Evolutionary conservation across 805 yeast species (phyloP).

Genomic region (Barnettozyma vustinii): DNA sequence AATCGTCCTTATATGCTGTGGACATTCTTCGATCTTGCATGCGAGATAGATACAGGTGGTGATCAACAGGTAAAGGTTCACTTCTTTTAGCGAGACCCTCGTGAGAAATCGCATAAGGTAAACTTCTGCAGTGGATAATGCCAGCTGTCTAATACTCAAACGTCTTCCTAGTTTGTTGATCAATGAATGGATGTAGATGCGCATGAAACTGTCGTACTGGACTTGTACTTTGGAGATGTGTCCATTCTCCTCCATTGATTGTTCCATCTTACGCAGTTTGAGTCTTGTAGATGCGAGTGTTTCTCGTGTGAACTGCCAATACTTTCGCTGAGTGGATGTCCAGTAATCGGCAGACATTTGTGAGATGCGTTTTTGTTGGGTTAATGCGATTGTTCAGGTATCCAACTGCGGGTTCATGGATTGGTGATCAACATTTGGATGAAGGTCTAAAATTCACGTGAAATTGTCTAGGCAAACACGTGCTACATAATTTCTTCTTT

Average conservation of each 20-base stretch:
- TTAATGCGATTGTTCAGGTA: not conserved
- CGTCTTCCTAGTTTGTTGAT: conserved; percentile 75
- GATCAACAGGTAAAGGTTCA: conserved; percentile 73
- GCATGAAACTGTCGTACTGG: conserved; percentile 46
- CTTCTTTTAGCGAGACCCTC: conserved; percentile 67
- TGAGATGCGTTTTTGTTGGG: not conserved
- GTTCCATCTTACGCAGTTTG: conserved; percentile 33
- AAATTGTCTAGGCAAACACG: not conserved
- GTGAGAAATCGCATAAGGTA: conserved; percentile 76
- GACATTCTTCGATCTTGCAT: conserved; percentile 92
- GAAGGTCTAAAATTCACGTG: not conserved
- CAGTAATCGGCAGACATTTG: conserved; percentile 78
- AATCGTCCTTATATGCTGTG: conserved; percentile 84
- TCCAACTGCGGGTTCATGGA: not conserved
- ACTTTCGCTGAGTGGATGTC: conserved; percentile 73
- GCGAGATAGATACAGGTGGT: conserved; percentile 86
- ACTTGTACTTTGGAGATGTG: conserved; percentile 35
- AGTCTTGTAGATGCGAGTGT: conserved; percentile 43
- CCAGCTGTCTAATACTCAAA: conserved; percentile 72
- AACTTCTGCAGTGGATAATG: conserved; percentile 83
- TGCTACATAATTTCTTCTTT: not conserved
- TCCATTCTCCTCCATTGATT: conserved; percentile 34
- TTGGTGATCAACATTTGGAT: too few species aligned
- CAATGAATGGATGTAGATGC: conserved; percentile 75
- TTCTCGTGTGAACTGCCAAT: conserved; percentile 77